Base-by-base conservation (phyloP, 768 basidiomycete species). In the Lyophyllum shimeji region DNA sequence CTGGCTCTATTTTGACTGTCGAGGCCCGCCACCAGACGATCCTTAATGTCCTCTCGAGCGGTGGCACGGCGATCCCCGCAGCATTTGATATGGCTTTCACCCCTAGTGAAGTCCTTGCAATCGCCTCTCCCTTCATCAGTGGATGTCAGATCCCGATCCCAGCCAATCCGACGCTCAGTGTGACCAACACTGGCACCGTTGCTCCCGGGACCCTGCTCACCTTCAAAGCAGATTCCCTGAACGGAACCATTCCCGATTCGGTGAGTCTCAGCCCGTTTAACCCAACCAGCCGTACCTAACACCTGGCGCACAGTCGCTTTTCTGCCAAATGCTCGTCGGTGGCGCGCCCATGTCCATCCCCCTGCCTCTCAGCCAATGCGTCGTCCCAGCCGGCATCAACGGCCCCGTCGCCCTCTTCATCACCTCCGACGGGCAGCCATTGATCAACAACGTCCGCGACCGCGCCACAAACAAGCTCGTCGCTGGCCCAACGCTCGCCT, bases 11-110 rank as follows among this genome's bases (percentile, higher is more conserved):
- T 66, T 63, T 89, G 69, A 86, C 90, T 25, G 77, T 90, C 46
- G 92, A 94, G 65, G 86, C 90, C n/a, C 86, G 92, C 46, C 92
- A 95, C 63, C 85, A 88, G 67, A 85, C 87, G 1, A 70, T 93
- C 42, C 78, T 92, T 50, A 93, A 93, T 74, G 63, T 91, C 58
- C 62, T 94, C 51, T 80, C 79, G 43, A 77, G 79, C 15, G 71
- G 69, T 56, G 85, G 82, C 15, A 77, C 77, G 3, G 76, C 84
- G 17, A 82, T 89, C 53, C 85, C 90, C 4, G 68, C 79, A 43
- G 76, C 87, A 1, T 93, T 92, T 65, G 92, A 94, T 66, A 73
- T 93, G 23, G 75, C 84, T 7, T 73, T 95, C n/a, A 74, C 73
- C 12, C 89, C 90, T 11, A 71, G 71, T 34, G 87, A 93, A 66